Conservation (phyloP, 2,329 filamentous ascomycete genomes). For the Exophiala aquamarina region DNA sequence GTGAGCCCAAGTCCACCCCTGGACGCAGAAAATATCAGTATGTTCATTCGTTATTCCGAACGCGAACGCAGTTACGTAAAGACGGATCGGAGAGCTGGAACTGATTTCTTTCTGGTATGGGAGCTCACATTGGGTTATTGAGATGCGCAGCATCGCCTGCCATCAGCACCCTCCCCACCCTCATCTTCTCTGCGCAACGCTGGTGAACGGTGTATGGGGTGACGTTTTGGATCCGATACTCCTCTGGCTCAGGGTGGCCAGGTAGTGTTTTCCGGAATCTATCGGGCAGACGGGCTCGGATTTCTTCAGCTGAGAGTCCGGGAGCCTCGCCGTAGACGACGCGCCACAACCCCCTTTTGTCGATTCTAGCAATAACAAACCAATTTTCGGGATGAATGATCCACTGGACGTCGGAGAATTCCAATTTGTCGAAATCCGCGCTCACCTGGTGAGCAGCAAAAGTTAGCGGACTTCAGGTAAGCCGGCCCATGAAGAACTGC, state of each 20-base stretch:
- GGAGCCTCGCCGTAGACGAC: conserved; percentile 62
- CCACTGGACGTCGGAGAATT: too few relatives aligned
- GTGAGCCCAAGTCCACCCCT: too few relatives aligned
- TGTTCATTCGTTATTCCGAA: conserved; percentile 61
- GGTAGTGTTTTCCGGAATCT: conserved; percentile 61
- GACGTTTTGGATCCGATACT: conserved; percentile 58
- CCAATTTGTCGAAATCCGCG: too few relatives aligned
- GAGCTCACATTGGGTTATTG: conserved; percentile 14
- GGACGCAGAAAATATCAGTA: too few relatives aligned
- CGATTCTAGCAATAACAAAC: too few relatives aligned
- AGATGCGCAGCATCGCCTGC: conserved; percentile 61
- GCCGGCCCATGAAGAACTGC: too few relatives aligned
- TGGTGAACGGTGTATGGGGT: conserved; percentile 64
- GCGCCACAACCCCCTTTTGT: too few relatives aligned
- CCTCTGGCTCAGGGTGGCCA: conserved; percentile 56
- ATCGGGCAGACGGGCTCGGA: conserved; percentile 51
- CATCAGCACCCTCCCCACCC: conserved; percentile 57
- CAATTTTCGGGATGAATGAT: too few relatives aligned
- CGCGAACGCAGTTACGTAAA: conserved; percentile 32
- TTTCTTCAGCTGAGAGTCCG: conserved; percentile 54
- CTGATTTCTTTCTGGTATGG: not conserved
- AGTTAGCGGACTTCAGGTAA: too few relatives aligned
- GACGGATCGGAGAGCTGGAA: too few relatives aligned
- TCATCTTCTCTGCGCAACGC: conserved; percentile 57
- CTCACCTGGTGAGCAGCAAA: too few relatives aligned